These are phyloP conservation scores for Dioszegia crocea DNA, from an alignment of 768 basidiomycete genomes.

Conservation along the genomic window DNA sequence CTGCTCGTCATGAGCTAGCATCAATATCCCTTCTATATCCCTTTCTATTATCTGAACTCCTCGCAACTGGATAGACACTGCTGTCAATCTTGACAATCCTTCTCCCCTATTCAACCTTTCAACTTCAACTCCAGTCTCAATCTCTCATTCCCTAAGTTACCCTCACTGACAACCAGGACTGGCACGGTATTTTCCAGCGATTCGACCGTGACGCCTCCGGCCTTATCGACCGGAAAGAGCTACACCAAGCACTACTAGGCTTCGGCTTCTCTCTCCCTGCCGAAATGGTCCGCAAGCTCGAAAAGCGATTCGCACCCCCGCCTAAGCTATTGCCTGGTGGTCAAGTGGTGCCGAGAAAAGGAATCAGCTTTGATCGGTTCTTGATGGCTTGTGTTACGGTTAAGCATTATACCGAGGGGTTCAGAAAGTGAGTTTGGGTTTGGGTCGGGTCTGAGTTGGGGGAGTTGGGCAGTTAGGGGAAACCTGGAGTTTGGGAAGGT, in stretches of 20 bases:
- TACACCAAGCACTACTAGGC: constrained; percentile 46
- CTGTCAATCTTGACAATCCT: background rate
- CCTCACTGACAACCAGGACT: constrained; percentile 32
- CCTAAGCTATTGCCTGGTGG: constrained; percentile 17
- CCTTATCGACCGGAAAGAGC: constrained; percentile 47
- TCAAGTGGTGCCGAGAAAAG: constrained; percentile 10
- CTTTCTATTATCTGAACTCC: too few relatives aligned
- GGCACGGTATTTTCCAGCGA: constrained; percentile 49
- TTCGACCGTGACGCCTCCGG: constrained; percentile 49
- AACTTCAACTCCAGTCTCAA: background rate
- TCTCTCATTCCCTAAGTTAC: background rate
- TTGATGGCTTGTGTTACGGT: constrained; percentile 51
- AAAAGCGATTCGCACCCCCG: constrained; percentile 47
- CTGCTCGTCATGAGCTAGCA: too few relatives aligned
- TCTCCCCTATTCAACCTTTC: background rate
- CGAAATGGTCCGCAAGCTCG: constrained; percentile 47
- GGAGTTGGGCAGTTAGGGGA: too few relatives aligned
- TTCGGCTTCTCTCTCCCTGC: constrained; percentile 47
- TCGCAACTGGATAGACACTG: too few relatives aligned
- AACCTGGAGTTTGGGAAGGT: too few relatives aligned
- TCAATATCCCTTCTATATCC: too few relatives aligned
- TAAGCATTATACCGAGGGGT: constrained; percentile 49
- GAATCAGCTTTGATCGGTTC: constrained; percentile 49
- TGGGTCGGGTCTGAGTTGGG: too few relatives aligned
- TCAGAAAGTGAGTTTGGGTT: constrained; percentile 37